A percentile compares a stretch with the other conserved stretches of the same genome.
These are phyloP conservation scores for Curvularia lunata DNA, from an alignment of 2,329 filamentous ascomycete genomes.

Conservation along the genomic window DNA sequence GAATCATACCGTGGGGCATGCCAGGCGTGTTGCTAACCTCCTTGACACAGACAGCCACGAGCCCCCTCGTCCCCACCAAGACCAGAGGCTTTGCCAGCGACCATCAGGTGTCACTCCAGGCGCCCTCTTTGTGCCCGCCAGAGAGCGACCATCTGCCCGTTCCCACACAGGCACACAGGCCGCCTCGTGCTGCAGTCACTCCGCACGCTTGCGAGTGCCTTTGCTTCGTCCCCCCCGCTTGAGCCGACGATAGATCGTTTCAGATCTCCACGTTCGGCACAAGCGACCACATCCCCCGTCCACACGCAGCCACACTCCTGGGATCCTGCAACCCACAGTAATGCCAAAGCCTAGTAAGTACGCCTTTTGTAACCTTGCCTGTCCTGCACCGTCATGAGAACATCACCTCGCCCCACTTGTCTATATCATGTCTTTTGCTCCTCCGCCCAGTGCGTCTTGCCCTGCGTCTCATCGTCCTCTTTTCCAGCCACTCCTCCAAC, in stretches of 20 bases:
- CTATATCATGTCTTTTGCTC: slow-evolving; percentile 34
- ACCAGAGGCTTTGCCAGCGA: slow-evolving; percentile 41
- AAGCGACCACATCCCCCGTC: slow-evolving; percentile 39
- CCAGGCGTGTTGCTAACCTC: slow-evolving; percentile 36
- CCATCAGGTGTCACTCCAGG: too few relatives aligned
- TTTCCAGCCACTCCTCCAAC: slow-evolving; percentile 29
- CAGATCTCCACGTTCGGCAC: slow-evolving; percentile 47
- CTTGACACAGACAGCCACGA: slow-evolving; percentile 42
- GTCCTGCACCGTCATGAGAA: slow-evolving; percentile 44
- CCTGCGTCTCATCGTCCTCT: slow-evolving; percentile 22
- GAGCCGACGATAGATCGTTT: slow-evolving; percentile 47
- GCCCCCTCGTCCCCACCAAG: slow-evolving; percentile 26
- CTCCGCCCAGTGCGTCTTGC: slow-evolving; percentile 7
- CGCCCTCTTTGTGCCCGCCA: slow-evolving; percentile 41
- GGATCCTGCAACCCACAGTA: slow-evolving; percentile 48
- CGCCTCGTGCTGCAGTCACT: slow-evolving; percentile 48
- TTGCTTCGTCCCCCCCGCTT: slow-evolving; percentile 44
- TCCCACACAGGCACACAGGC: slow-evolving; percentile 48
- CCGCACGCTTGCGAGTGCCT: slow-evolving; percentile 41
- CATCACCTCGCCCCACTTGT: slow-evolving; percentile 24
- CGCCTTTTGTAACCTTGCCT: slow-evolving; percentile 40
- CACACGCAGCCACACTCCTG: slow-evolving; percentile 46
- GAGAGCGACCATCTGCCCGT: slow-evolving; percentile 42
- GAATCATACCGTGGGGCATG: slow-evolving; percentile 25
- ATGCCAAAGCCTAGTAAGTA: slow-evolving; percentile 51